Base-by-base conservation (phyloP, 306 rosid species). In the Cyclanthera cordifolia region DNA sequence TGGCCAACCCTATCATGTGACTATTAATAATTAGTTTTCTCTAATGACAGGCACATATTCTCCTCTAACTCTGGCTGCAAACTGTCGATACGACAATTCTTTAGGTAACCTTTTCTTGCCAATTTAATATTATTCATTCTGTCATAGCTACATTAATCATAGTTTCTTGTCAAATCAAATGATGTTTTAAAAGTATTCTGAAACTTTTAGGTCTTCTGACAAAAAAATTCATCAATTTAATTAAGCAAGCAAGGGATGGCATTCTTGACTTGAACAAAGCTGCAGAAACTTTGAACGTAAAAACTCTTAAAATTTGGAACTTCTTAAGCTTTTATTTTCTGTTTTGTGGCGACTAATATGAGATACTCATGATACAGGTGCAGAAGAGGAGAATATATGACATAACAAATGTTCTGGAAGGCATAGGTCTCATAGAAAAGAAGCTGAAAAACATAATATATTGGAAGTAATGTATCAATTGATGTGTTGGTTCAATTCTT, bases 321-420 rank as follows among this genome's bases (percentile, higher is more conserved):
- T 72, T 54, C 37, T 58, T 65, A 45, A 73, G 41, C 76, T 72
- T 54, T 43, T 15, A 20, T 72, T 69, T 45, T 65, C 75, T 58
- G 41, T 59, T 63, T 17, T 27, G 49, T 50, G 64, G 61, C 76
- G 34, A 75, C 74, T 75, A 67, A 84, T 74, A 67, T n/a, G 27
- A 50, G n/a, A 10, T 50, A 67, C 67, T 77, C 59, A 68, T 75
- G 63, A 47, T 54, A 57, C 83, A 94, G 99, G 99, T 94, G 72
- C 97, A 94, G 75, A 94, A 94, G 85, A 90, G 99, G 78, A 87
- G 99, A 75, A 94, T 94, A 79, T 94, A 94, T 77, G 99, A 94
- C 83, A 94, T 94, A 67, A 94, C 99, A 67, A 94, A 94, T 76
- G 99, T 94, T 73, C 75, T 94, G 86, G 99, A 94, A 85, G 99